A percentile compares a stretch with the other conserved stretches of the same genome.
These are phyloP conservation scores for Backusella liffmaniae DNA, from an alignment of 192 early-diverging fungal species.

Conservation along the genomic window DNA sequence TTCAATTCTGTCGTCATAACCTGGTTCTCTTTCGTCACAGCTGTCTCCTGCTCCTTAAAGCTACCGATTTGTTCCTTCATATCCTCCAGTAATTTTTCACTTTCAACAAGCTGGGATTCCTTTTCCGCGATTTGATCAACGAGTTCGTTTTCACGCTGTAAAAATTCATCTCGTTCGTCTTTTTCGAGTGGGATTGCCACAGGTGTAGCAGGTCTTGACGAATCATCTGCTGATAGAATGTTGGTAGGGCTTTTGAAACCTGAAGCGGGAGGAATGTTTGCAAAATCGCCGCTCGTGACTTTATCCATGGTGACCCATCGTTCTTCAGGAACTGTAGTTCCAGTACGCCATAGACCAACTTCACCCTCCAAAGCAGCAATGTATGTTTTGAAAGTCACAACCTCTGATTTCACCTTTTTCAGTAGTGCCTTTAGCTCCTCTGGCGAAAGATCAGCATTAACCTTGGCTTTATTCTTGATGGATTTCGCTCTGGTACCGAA, in stretches of 20 bases:
- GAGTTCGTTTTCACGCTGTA: slow-evolving; percentile 94
- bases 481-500: slow-evolving; percentile 99
- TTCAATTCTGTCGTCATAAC: slow-evolving; percentile 64
- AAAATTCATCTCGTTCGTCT: slow-evolving; percentile 94
- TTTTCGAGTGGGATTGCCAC: slow-evolving; percentile 65
- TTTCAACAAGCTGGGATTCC: slow-evolving; percentile 73
- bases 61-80: slow-evolving; percentile 74
- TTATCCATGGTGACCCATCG: slow-evolving; percentile 69
- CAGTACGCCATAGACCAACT: slow-evolving; percentile 88
- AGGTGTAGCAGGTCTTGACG: slow-evolving; percentile 72
- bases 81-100: slow-evolving; percentile 53
- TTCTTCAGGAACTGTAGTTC: slow-evolving; percentile 62
- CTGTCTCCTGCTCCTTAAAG: slow-evolving; percentile 62
- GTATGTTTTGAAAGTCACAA: slow-evolving; percentile 80
- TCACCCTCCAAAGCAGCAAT: slow-evolving; percentile 85
- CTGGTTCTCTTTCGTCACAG: slow-evolving; percentile 68
- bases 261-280: slow-evolving; percentile 40
- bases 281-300: slow-evolving; percentile 39
- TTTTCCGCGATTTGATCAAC: slow-evolving; percentile 91
- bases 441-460: slow-evolving; percentile 95
- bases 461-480: slow-evolving; percentile 99
- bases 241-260: slow-evolving; percentile 42
- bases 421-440: slow-evolving; percentile 94
- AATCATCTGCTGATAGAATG: slow-evolving; percentile 30
- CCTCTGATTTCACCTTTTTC: slow-evolving; percentile 84